phyloP scores from a whole-genome alignment of 768 basidiomycete species.

The Mycena olivaceomarginata region DNA sequence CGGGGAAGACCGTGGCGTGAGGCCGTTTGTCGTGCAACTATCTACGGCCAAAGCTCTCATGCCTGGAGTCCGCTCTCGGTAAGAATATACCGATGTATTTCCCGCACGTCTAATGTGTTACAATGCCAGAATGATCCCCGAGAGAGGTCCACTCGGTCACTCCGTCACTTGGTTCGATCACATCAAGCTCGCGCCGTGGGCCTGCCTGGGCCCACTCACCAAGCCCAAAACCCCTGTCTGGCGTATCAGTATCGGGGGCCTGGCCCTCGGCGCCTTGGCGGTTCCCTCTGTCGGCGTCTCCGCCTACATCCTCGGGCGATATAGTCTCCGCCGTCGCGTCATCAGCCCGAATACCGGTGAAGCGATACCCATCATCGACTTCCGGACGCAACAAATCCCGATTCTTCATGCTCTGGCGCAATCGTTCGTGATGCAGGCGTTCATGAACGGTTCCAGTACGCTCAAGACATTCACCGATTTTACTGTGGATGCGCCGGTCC shows the following conservation, averaged over 20 bases:
- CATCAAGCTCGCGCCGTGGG: background rate
- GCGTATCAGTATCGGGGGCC: conserved; percentile 5
- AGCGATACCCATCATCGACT: conserved; percentile 1
- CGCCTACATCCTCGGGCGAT: background rate
- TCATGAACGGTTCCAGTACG: background rate
- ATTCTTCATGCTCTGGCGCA: conserved; percentile 1
- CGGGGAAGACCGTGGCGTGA: background rate
- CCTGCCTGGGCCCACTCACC: background rate
- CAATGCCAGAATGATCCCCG: background rate
- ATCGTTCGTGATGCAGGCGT: conserved; percentile 19
- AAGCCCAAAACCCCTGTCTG: background rate
- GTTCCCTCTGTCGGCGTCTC: background rate
- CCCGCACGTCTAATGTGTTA: background rate
- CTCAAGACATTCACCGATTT: background rate
- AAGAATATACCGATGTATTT: background rate
- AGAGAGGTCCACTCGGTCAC: background rate
- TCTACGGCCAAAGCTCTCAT: conserved; percentile 1
- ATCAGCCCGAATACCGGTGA: background rate
- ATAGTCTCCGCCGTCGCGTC: conserved; percentile 6
- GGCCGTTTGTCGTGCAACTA: conserved; percentile 7
- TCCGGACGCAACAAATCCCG: conserved; percentile 14
- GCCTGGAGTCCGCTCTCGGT: background rate
- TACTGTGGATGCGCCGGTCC: background rate
- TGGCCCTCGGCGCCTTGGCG: background rate
- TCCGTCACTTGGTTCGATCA: conserved; percentile 15